phyloP scores from a whole-genome alignment of 1,139 yeast genomes.

The Kodamaea sp. region DNA sequence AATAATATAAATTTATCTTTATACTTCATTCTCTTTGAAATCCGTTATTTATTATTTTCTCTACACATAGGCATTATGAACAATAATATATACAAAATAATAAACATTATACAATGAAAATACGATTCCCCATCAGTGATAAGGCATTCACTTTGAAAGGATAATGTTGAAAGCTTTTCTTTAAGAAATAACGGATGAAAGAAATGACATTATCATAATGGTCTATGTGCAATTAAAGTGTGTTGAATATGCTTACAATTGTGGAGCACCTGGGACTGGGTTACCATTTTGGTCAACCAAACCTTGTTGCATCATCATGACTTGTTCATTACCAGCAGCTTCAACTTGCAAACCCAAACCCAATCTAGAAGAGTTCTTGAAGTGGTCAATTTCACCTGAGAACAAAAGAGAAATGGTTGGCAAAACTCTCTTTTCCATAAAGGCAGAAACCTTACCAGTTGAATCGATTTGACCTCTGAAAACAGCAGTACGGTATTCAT shows the following conservation, averaged over 20 bases:
- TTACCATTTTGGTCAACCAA: slow-evolving; percentile 75
- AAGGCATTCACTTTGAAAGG: no score
- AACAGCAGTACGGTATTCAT: slow-evolving; percentile 94
- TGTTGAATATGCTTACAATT: slow-evolving; percentile 19
- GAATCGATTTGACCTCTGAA: slow-evolving; percentile 96
- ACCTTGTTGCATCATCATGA: slow-evolving; percentile 74
- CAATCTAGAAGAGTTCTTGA: slow-evolving; percentile 74
- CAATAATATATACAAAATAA: no score
- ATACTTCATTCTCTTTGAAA: no score
- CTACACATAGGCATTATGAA: no score
- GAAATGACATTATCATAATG: no score
- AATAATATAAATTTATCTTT: no score
- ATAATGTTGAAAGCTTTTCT: no score
- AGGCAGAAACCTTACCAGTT: slow-evolving; percentile 84
- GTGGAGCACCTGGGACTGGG: slow-evolving; percentile 76
- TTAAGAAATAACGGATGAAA: no score
- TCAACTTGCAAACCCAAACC: slow-evolving; percentile 96
- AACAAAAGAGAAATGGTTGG: slow-evolving; percentile 88
- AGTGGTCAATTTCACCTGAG: slow-evolving; percentile 89
- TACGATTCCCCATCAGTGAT: no score
- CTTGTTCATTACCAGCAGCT: slow-evolving; percentile 89
- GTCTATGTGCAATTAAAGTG: background rate
- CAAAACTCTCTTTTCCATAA: slow-evolving; percentile 88
- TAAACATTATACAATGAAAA: no score
- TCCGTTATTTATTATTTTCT: no score